Evolutionary conservation across 108 stramenopile genomes (phyloP), one percentile per base, ranked within the genome.

Genomic region (Skeletonema potamos): DNA sequence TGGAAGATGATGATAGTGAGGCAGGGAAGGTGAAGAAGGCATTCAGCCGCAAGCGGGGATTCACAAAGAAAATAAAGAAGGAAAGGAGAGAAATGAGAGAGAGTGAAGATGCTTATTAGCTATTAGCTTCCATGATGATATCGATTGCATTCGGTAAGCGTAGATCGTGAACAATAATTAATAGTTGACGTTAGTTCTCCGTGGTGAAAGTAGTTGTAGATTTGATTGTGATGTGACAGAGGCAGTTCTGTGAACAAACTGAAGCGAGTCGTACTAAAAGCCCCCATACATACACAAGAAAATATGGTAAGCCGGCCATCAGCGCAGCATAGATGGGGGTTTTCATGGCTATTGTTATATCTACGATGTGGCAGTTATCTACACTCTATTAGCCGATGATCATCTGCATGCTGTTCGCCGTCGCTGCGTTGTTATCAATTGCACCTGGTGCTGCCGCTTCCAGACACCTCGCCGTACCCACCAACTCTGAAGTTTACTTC

Each of bases 11-110:
- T 12, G 71, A 61, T n/a, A 39, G 22, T 18, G 54, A 30, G 11
- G 71, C 68, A 15, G 94, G 90, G 8, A 89, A 84, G 57, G 90
- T 95, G 8, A 64, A 89, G 33, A 81, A 85, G 43, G 95, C 92
- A 29, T 96, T 93, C 77, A 91, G 90, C 41, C 81, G 92, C 15
- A 92, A 86, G 74, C 86, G 95, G 67, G 95, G 92, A 9, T 93
- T 96, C 70, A 87, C 90, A 4, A 91, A 92, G 69, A 92, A 92
- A 67, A 77, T 78, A 37, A 96, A 96, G 67, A 96, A 96, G 78
- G 76, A 44, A 72, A 82, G 64, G 79, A 79, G 56, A 83, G 58
- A 37, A 54, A 43, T 28, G 76, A 82, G 17, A 39, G 29, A 37
- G 69, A 20, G 30, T 51, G 48, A 51, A n/a, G 39, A 41, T 41